Percentiles rank a stretch among this genome's conserved stretches.
Evolutionary conservation across 108 stramenopile genomes (phyloP).

Genomic region (Aureococcus anophagefferens): DNA sequence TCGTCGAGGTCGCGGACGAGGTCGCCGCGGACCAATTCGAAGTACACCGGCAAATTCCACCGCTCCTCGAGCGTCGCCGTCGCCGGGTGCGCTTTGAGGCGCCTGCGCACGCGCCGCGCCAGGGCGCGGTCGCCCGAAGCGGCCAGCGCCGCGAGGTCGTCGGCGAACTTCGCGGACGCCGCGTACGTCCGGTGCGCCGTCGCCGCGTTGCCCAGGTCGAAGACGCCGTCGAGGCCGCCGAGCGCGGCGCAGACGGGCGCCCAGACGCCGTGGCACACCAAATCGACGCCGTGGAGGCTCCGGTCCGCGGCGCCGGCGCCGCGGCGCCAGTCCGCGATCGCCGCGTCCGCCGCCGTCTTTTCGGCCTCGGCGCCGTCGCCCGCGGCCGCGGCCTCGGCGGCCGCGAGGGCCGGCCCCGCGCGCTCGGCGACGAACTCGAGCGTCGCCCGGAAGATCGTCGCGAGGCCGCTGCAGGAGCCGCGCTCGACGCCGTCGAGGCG

Average conservation of each 20-base stretch:
- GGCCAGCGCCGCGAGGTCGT: not conserved
- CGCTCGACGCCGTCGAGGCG: not conserved
- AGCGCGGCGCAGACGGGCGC: not conserved
- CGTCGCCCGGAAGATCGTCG: too few species aligned
- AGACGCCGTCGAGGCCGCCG: not conserved
- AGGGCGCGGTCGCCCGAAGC: not conserved
- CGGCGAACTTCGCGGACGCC: not conserved
- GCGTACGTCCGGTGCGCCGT: not conserved
- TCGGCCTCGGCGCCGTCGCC: too few species aligned
- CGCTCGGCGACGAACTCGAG: too few species aligned
- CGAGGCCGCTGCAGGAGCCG: too few species aligned
- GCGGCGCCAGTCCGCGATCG: too few species aligned
- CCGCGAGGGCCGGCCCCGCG: too few species aligned
- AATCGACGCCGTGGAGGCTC: not conserved
- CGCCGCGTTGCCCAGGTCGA: not conserved
- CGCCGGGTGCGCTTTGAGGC: not conserved
- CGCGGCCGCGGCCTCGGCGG: too few species aligned
- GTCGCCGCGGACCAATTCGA: not conserved
- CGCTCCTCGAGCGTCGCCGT: not conserved
- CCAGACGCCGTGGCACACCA: too few species aligned
- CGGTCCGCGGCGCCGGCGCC: not conserved
- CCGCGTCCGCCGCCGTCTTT: too few species aligned
- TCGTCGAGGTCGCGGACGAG: not conserved
- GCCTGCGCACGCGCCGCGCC: not conserved
- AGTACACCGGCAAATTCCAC: not conserved